Evolutionary conservation across 768 basidiomycete species (phyloP), one percentile per base, ranked within the genome.

Genomic region (Phanerochaete sordida): DNA sequence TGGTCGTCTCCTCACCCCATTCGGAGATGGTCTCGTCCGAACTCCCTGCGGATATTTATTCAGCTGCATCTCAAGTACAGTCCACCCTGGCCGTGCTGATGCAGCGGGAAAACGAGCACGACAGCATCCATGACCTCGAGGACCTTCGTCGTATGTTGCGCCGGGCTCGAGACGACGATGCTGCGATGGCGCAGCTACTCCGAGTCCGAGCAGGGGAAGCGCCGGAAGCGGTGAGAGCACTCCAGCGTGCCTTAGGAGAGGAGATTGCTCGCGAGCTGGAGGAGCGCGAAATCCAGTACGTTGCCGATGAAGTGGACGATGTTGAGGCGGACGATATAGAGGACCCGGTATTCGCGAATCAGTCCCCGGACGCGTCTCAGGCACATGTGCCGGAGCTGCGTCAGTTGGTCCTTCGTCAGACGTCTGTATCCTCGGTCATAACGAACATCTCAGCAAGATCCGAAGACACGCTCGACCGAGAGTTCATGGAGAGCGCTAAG

Each of bases 151-250:
- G 75, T 59, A 78, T 88, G 52, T 81, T 92, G 77, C 80, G 81
- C 8, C 70, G 69, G 0, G 86, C 87, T 15, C 75, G 81, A 5
- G 81, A 81, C 57, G 85, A 75, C 63, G 90, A 91, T 65, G 81
- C 76, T 8, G 81, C 84, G 64, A 84, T 91, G 79, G 72, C 90
- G 31, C 74, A 78, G 23, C 79, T 86, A 0, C 74, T 91, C 43
- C 83, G 88, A 62, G 81, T 87, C 47, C 78, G 78, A 30, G 74
- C 84, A 45, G 81, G 83, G 47, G 87, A 90, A 69, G 86, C 90
- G 81, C 86, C 87, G 0, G 91, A 93, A 70, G 89, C 89, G 13
- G 84, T 91, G 69, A 90, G 90, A 74, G 86, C 90, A 3, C 76
- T 93, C 19, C 90, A 91, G 73, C 74, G 90, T 23, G 84, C 84